These are phyloP conservation scores for Geranium rotundifolium DNA, from an alignment of 345 rosid species.

Conservation along the genomic window DNA sequence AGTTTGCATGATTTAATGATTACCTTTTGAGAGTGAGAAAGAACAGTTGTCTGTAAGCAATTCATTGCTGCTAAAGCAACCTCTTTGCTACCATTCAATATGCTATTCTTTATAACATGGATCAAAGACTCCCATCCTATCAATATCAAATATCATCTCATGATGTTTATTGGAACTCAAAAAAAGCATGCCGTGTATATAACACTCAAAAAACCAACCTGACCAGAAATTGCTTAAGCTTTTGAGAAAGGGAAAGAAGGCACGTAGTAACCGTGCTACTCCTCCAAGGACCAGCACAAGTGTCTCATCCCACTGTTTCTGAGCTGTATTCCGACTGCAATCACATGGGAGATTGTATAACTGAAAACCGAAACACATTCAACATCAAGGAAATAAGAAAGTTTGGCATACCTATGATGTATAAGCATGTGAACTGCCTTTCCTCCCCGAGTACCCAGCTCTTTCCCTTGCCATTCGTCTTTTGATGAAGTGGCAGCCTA, in stretches of 20 bases:
- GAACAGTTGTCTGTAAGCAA: slow-evolving; percentile 76
- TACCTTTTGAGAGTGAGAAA: slow-evolving; percentile 76
- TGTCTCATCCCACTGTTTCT: slow-evolving; percentile 99
- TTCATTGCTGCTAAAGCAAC: slow-evolving; percentile 86
- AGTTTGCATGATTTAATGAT: slow-evolving; percentile 7
- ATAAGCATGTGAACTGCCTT: slow-evolving; percentile 97
- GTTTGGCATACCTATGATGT: slow-evolving; percentile 66
- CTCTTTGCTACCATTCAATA: slow-evolving; percentile 79
- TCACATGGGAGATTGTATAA: slow-evolving; percentile 11
- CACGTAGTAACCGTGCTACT: slow-evolving; percentile 81
- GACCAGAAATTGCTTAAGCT: slow-evolving; percentile 74
- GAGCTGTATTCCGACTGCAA: slow-evolving; percentile 92
- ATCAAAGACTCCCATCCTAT: slow-evolving; percentile 95
- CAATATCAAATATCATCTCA: neutral
- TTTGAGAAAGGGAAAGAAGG: slow-evolving; percentile 81
- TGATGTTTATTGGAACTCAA: neutral
- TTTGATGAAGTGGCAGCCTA: slow-evolving; percentile 97
- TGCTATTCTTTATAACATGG: slow-evolving; percentile 60
- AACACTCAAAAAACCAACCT: slow-evolving; percentile 32
- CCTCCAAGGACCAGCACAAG: slow-evolving; percentile 92
- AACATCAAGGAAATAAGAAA: slow-evolving; percentile 1
- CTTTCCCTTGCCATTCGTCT: slow-evolving; percentile 98
- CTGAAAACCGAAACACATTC: slow-evolving; percentile 3
- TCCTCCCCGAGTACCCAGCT: slow-evolving; percentile 89
- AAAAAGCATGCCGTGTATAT: neutral